Evolutionary conservation across 345 rosid genomes (phyloP).

Genomic region (Moringa oleifera): DNA sequence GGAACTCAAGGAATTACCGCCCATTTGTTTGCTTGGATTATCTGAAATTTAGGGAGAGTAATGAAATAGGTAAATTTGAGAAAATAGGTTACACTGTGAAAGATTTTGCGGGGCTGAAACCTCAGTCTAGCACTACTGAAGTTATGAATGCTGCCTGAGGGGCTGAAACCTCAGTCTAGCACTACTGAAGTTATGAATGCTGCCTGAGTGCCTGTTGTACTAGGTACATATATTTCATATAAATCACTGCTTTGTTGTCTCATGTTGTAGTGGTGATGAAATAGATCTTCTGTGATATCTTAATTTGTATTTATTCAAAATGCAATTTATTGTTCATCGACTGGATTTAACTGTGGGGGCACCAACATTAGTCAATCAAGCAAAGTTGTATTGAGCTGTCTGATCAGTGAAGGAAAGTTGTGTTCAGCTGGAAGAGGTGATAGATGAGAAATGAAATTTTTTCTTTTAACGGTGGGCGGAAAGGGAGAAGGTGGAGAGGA

Average conservation of each 20-base stretch:
- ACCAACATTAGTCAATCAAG: too few species aligned
- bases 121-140: neutral
- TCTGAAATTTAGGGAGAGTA: slow-evolving; percentile 52
- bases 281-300: too few species aligned
- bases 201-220: slow-evolving; percentile 17
- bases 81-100: slow-evolving; percentile 51
- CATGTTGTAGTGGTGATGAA: neutral
- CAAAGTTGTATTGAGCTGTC: too few species aligned
- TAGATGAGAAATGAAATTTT: too few species aligned
- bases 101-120: slow-evolving; percentile 55
- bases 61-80: slow-evolving; percentile 64
- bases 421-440: too few species aligned
- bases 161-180: slow-evolving; percentile 18
- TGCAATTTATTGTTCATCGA: too few species aligned
- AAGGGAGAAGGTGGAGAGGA: neutral
- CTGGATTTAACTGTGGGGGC: too few species aligned
- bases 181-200: neutral
- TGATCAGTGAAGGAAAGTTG: too few species aligned
- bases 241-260: neutral
- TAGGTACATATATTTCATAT: too few species aligned
- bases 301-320: too few species aligned
- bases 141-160: slow-evolving; percentile 5
- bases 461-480: too few species aligned
- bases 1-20: slow-evolving; percentile 34
- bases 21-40: slow-evolving; percentile 58